These are phyloP conservation scores for Rhodotorula sp. DNA, from an alignment of 1,284 basidiomycete species.

Conservation along the genomic window DNA sequence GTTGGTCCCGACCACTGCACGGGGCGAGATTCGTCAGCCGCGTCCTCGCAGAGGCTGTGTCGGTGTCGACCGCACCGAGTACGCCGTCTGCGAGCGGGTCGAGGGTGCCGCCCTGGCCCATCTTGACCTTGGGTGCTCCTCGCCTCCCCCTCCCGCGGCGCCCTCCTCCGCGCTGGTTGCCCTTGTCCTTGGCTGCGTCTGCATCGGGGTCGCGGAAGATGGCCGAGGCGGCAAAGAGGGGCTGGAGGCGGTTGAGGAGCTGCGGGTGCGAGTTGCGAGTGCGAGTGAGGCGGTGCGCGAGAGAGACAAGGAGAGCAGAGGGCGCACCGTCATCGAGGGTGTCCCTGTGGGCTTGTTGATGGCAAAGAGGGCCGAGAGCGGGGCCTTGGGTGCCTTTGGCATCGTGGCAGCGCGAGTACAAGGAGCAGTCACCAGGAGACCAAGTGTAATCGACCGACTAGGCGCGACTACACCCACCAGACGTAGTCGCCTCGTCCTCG, in stretches of 20 bases:
- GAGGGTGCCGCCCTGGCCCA: constrained; percentile 90
- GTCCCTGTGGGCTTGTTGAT: constrained; percentile 83
- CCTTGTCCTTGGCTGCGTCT: background rate
- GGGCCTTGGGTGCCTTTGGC: constrained; percentile 29
- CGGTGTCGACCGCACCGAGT: constrained; percentile 59
- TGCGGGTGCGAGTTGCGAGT: constrained; percentile 42
- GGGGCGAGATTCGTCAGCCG: background rate
- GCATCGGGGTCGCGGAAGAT: constrained; percentile 60
- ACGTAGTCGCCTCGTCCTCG: background rate
- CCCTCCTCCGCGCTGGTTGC: constrained; percentile 38
- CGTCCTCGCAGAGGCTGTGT: background rate
- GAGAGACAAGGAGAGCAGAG: background rate
- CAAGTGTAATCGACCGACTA: background rate
- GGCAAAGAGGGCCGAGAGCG: constrained; percentile 66
- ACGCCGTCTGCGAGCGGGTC: constrained; percentile 97
- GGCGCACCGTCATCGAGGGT: constrained; percentile 70
- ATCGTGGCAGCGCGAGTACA: background rate
- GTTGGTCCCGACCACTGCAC: constrained; percentile 81
- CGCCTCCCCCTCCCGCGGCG: constrained; percentile 29
- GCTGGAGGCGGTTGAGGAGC: constrained; percentile 81
- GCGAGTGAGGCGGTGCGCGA: background rate
- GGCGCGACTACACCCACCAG: background rate
- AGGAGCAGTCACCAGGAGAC: background rate
- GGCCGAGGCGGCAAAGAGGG: constrained; percentile 71
- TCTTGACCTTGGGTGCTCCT: constrained; percentile 60